phyloP scores from a whole-genome alignment of 176 grass and related monocot species.

The Paspalum notatum region DNA sequence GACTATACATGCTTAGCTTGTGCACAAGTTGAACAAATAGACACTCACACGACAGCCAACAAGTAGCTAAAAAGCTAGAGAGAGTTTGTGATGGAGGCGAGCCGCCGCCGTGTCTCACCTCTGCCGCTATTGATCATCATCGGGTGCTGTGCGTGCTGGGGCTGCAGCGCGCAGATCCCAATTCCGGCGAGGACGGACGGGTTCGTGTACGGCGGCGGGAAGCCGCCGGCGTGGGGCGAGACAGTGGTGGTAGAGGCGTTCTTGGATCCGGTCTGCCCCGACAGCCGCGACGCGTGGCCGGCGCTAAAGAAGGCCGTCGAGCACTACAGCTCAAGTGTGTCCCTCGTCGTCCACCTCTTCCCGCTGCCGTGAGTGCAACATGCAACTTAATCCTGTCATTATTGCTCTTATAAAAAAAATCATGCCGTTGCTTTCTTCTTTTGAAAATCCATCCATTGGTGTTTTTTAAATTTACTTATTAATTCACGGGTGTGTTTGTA shows the following conservation, averaged over 20 bases:
- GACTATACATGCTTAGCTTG: not conserved
- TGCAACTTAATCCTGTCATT: not conserved
- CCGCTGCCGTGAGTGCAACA: constrained; percentile 67
- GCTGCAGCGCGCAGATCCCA: constrained; percentile 57
- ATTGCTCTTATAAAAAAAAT: too few relatives aligned
- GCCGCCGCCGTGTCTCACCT: not conserved
- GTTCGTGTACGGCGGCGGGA: constrained; percentile 57
- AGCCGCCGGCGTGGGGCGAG: constrained; percentile 53
- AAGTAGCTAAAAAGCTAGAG: not conserved
- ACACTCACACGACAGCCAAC: not conserved
- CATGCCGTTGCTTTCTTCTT: not conserved
- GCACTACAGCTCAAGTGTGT: constrained; percentile 51
- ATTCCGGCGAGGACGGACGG: constrained; percentile 76
- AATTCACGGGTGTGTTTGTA: not conserved
- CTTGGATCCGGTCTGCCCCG: constrained; percentile 81
- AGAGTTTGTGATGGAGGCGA: constrained; percentile 4
- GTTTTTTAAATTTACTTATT: not conserved
- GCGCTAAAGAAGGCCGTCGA: constrained; percentile 61
- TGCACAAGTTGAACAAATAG: not conserved
- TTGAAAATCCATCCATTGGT: not conserved
- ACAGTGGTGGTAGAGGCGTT: constrained; percentile 87
- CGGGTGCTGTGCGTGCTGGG: not conserved
- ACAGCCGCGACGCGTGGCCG: constrained; percentile 86
- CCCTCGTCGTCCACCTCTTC: constrained; percentile 80
- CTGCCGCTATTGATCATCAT: not conserved